Evolutionary conservation across 495 filamentous ascomycete species (phyloP).

Genomic region (Penicillium tannophilum): DNA sequence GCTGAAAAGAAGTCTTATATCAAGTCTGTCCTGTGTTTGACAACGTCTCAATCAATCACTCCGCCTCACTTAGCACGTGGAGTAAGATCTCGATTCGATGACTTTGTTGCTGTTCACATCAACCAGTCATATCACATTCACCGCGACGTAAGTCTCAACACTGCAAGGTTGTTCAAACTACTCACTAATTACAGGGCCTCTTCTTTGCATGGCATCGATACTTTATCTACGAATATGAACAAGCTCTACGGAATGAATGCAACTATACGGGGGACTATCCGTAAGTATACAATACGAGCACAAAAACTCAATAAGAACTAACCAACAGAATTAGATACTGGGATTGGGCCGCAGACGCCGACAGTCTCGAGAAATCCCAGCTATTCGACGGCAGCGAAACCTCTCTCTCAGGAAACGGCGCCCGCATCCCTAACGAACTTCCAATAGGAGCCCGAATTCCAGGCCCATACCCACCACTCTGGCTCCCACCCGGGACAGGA

Average conservation of each 20-base stretch:
- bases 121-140: conserved; percentile 62
- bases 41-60: conserved; percentile 48
- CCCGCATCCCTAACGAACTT: conserved; percentile 36
- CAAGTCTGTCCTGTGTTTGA: conserved; percentile 63
- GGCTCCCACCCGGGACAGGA: conserved; percentile 51
- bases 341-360: conserved; percentile 60
- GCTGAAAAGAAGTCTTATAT: conserved; percentile 58
- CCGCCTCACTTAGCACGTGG: conserved; percentile 42
- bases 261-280: conserved; percentile 57
- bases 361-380: conserved; percentile 52
- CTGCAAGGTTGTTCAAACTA: background rate
- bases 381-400: conserved; percentile 63
- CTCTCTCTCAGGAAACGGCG: conserved; percentile 62
- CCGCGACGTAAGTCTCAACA: conserved; percentile 43
- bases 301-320: background rate
- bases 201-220: conserved; percentile 73
- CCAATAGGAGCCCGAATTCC: conserved; percentile 18
- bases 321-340: conserved; percentile 44
- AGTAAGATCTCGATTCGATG: conserved; percentile 62
- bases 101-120: conserved; percentile 69
- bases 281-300: conserved; percentile 9
- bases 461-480: conserved; percentile 22
- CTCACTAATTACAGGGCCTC: conserved; percentile 40
- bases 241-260: conserved; percentile 67
- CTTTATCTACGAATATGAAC: conserved; percentile 62